phyloP scores from a whole-genome alignment of 1,284 basidiomycete genomes.

The Ceratobasidium sp. region DNA sequence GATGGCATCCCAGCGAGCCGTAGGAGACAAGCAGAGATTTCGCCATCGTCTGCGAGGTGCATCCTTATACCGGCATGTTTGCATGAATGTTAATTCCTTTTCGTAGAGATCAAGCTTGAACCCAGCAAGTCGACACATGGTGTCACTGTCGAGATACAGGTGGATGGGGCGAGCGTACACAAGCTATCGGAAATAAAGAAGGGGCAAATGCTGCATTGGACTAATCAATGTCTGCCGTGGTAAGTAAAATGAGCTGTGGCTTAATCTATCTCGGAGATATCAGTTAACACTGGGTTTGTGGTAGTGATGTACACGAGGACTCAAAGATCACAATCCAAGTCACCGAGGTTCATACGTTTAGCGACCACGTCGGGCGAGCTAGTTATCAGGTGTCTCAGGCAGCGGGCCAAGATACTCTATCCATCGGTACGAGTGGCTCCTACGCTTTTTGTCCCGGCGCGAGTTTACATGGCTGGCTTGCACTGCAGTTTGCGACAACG shows the following conservation, averaged over 20 bases:
- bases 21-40: neutral
- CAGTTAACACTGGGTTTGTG: neutral
- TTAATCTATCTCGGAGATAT: neutral
- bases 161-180: neutral
- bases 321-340: neutral
- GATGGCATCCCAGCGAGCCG: neutral
- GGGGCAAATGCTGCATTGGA: neutral
- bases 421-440: neutral
- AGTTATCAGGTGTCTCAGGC: neutral
- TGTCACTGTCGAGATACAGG: neutral
- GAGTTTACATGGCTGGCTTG: neutral
- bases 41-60: neutral
- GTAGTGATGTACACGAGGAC: neutral
- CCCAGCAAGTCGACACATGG: neutral
- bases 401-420: neutral
- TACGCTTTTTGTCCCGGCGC: no score
- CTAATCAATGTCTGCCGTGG: neutral
- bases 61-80: neutral
- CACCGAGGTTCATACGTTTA: neutral
- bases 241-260: neutral
- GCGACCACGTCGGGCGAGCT: neutral
- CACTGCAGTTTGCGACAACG: neutral
- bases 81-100: neutral
- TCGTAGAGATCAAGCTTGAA: neutral
- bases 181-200: neutral